A percentile compares a stretch with the other conserved stretches of the same genome.
These are phyloP conservation scores for Rhizoclosmatium sp. DNA, from an alignment of 192 early-diverging fungal species.

Conservation along the genomic window DNA sequence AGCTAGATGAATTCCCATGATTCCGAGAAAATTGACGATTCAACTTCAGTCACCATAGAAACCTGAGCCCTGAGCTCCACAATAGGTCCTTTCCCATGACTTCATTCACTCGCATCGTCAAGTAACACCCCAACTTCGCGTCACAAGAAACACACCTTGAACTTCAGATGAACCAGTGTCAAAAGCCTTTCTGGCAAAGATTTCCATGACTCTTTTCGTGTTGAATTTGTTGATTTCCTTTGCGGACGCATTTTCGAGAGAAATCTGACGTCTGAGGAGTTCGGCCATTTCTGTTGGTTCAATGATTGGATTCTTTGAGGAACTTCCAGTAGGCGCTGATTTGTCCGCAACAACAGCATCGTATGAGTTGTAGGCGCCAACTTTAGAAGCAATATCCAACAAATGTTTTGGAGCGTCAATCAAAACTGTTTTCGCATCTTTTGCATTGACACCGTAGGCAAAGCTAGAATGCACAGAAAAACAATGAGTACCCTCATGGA, in stretches of 20 bases:
- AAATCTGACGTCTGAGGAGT: constrained; percentile 66
- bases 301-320: neutral
- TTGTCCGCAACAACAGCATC: constrained; percentile 1
- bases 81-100: too few relatives aligned
- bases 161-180: constrained; percentile 95
- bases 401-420: constrained; percentile 38
- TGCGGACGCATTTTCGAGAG: constrained; percentile 83
- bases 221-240: constrained; percentile 83
- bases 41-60: too few relatives aligned
- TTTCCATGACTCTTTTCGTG: constrained; percentile 69
- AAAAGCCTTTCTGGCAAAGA: constrained; percentile 77
- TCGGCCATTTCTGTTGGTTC: constrained; percentile 50
- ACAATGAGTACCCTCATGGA: neutral
- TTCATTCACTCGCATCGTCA: too few relatives aligned
- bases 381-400: constrained; percentile 7
- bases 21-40: too few relatives aligned
- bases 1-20: too few relatives aligned
- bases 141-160: constrained; percentile 68
- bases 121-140: too few relatives aligned
- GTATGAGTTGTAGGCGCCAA: constrained; percentile 7
- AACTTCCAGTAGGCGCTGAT: neutral
- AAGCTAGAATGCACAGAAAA: constrained; percentile 46
- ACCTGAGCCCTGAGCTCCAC: too few relatives aligned
- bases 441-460: constrained; percentile 46
- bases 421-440: constrained; percentile 50